These are phyloP conservation scores for Melanogaster broomeanus DNA, from an alignment of 768 basidiomycete species.

Conservation along the genomic window DNA sequence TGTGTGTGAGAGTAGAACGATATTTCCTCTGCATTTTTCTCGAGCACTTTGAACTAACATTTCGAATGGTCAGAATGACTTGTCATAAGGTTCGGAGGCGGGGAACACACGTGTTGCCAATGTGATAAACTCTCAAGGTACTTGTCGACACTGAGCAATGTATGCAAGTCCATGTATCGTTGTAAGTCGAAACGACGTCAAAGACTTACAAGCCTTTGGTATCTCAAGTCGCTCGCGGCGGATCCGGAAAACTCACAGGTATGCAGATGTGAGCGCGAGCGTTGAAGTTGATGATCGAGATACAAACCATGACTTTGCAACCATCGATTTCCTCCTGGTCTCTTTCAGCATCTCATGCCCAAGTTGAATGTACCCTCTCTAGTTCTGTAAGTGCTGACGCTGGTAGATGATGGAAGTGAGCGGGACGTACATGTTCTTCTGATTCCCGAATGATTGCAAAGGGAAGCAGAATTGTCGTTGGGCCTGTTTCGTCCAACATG, in stretches of 20 bases:
- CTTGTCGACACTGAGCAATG: not conserved
- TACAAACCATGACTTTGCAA: constrained; percentile 3
- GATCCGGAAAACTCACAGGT: not conserved
- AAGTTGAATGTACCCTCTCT: not conserved
- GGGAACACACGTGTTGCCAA: constrained; percentile 1
- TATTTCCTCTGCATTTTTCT: not conserved
- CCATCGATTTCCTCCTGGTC: not conserved
- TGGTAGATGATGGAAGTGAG: not conserved
- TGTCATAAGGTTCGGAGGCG: not conserved
- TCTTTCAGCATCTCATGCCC: not conserved
- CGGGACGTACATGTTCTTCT: not conserved
- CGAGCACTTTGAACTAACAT: constrained; percentile 1
- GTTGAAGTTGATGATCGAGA: not conserved
- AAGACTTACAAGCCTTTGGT: not conserved
- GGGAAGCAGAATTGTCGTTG: not conserved
- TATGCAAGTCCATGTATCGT: not conserved
- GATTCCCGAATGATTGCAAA: not conserved
- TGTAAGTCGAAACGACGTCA: not conserved
- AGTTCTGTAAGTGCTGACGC: not conserved
- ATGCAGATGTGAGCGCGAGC: not conserved
- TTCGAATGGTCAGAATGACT: not conserved
- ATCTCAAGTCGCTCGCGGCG: not conserved
- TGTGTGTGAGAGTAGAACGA: constrained; percentile 12
- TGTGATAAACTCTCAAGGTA: constrained; percentile 3
- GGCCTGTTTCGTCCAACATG: not conserved